phyloP scores from a whole-genome alignment of 441 rosid species.

The Gossypium laxum region DNA sequence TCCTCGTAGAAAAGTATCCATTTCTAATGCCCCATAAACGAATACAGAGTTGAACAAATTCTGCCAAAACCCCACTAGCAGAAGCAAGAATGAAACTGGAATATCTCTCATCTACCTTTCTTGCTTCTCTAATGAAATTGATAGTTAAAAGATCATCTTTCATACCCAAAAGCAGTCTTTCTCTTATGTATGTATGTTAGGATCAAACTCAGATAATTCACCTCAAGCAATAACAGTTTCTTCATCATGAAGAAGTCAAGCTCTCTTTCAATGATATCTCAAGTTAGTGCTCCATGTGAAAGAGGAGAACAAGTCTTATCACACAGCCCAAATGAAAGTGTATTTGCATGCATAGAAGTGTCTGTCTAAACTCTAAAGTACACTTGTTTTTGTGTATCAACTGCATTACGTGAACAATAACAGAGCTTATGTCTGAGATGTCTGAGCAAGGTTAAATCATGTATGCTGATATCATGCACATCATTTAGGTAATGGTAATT shows the following conservation, averaged over 20 bases:
- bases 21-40: background rate
- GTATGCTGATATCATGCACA: background rate
- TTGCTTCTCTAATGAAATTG: background rate
- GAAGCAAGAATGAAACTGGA: background rate
- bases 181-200: background rate
- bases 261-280: background rate
- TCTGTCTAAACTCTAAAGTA: background rate
- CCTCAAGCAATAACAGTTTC: background rate
- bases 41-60: background rate
- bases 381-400: background rate
- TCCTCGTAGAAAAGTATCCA: background rate
- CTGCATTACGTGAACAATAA: background rate
- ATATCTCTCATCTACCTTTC: background rate
- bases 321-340: background rate
- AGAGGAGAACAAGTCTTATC: background rate
- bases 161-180: background rate
- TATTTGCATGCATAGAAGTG: background rate
- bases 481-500: background rate
- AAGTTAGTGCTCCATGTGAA: background rate
- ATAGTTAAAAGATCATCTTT: background rate
- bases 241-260: background rate
- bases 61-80: background rate
- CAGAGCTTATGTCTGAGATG: background rate
- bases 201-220: background rate
- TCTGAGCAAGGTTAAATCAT: constrained; percentile 1